phyloP scores from a whole-genome alignment of 768 basidiomycete genomes.

The Strobilomyces echinocephalus region DNA sequence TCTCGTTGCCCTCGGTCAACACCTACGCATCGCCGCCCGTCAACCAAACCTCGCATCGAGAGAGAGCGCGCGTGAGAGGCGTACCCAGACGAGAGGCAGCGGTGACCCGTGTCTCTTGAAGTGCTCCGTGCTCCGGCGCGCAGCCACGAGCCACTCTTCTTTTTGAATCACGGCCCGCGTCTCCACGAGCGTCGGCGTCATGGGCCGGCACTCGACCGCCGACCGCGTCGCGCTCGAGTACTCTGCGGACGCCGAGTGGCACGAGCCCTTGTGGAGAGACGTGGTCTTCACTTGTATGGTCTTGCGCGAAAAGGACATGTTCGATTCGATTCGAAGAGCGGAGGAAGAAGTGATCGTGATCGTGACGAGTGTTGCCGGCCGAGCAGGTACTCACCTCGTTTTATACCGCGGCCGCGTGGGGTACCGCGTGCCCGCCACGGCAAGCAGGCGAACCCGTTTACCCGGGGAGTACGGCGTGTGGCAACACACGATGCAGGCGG shows the following conservation, averaged over 20 bases:
- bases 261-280: constrained; percentile 4
- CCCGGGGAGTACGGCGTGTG: too few relatives aligned
- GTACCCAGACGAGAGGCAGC: constrained; percentile 30
- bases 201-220: constrained; percentile 8
- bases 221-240: not conserved
- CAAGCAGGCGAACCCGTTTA: too few relatives aligned
- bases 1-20: constrained; percentile 27
- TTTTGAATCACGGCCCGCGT: constrained; percentile 17
- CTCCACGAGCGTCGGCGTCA: constrained; percentile 12
- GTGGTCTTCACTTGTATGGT: not conserved
- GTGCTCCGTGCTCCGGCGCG: constrained; percentile 27
- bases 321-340: not conserved
- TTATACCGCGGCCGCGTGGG: too few relatives aligned
- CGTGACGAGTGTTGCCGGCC: too few relatives aligned
- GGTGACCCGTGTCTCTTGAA: constrained; percentile 27
- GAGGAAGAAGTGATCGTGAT: not conserved
- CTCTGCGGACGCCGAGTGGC: constrained; percentile 14
- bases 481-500: too few relatives aligned
- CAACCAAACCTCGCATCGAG: not conserved
- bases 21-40: constrained; percentile 10
- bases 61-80: not conserved
- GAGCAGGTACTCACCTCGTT: too few relatives aligned
- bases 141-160: constrained; percentile 27
- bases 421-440: too few relatives aligned
- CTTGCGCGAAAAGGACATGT: constrained; percentile 10